phyloP scores from a whole-genome alignment of 192 early-diverging fungal species.

The Rhizoclosmatium sp. region DNA sequence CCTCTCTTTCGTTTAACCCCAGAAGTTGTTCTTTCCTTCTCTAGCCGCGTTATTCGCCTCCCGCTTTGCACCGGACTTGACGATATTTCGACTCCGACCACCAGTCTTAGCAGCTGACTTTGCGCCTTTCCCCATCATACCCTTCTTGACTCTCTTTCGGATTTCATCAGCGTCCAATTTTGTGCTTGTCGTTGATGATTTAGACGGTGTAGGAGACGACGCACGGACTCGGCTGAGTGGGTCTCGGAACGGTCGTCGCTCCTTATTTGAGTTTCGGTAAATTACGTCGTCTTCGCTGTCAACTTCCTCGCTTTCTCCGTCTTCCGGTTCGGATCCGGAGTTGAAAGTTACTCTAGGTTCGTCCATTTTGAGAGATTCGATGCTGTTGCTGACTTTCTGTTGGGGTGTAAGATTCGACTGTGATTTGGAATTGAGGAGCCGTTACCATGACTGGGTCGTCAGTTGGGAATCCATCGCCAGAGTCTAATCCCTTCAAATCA shows the following conservation, averaged over 20 bases:
- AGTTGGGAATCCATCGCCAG: constrained; percentile 3
- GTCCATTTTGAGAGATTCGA: constrained; percentile 13
- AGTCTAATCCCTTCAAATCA: not conserved
- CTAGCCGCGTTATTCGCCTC: constrained; percentile 24
- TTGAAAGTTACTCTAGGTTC: not conserved
- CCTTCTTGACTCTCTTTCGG: constrained; percentile 39
- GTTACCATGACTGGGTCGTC: constrained; percentile 19
- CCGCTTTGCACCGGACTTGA: constrained; percentile 6
- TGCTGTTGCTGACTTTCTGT: not conserved
- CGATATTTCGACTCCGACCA: constrained; percentile 11
- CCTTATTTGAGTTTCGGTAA: constrained; percentile 21
- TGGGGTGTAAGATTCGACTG: too few relatives aligned
- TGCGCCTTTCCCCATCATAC: constrained; percentile 39
- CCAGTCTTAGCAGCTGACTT: constrained; percentile 14
- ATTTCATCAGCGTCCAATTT: constrained; percentile 43
- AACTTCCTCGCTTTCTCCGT: constrained; percentile 13
- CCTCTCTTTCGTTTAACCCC: constrained; percentile 10
- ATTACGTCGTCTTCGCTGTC: constrained; percentile 26
- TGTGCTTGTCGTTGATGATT: constrained; percentile 13
- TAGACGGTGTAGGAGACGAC: constrained; percentile 21
- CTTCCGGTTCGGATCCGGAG: not conserved
- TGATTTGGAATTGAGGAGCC: too few relatives aligned
- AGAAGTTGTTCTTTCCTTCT: constrained; percentile 27
- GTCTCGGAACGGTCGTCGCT: constrained; percentile 41
- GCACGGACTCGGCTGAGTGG: constrained; percentile 12